Conservation (phyloP, 192 early-diverging fungal genomes). For the Phycomyces nitens region DNA sequence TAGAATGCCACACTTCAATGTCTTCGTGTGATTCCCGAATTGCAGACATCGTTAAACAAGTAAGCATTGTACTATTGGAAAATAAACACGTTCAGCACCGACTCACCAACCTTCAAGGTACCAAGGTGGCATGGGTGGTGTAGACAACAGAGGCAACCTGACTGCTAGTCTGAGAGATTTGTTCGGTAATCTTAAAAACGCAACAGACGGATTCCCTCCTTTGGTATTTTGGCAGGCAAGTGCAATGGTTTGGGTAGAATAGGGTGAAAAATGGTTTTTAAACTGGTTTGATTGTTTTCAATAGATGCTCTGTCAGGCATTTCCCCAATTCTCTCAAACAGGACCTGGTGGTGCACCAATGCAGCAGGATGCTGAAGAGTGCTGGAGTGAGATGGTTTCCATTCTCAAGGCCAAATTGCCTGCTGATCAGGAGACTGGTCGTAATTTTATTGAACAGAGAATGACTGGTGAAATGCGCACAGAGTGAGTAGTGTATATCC, state of each 20-base stretch:
- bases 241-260: neutral
- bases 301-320: constrained; percentile 67
- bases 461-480: constrained; percentile 66
- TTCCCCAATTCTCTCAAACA: constrained; percentile 85
- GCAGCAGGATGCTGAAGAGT: constrained; percentile 99
- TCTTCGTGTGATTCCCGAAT: constrained; percentile 82
- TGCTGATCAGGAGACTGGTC: constrained; percentile 12
- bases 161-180: constrained; percentile 68
- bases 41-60: constrained; percentile 60
- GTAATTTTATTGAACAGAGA: constrained; percentile 74
- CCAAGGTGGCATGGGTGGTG: constrained; percentile 39
- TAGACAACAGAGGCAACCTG: constrained; percentile 61
- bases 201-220: constrained; percentile 73
- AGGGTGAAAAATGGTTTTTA: too few species aligned
- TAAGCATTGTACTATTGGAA: constrained; percentile 21
- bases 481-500: constrained; percentile 19
- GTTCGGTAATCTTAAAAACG: constrained; percentile 65
- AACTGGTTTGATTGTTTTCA: too few species aligned
- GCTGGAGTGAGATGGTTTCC: constrained; percentile 85
- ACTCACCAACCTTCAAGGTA: constrained; percentile 31
- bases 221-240: constrained; percentile 72
- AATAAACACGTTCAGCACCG: constrained; percentile 4
- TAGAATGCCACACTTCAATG: constrained; percentile 93
- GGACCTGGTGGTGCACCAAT: constrained; percentile 66
- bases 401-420: constrained; percentile 62